These are phyloP conservation scores for Umbelopsis isabellina DNA, from an alignment of 192 early-diverging fungal species.

Conservation along the genomic window DNA sequence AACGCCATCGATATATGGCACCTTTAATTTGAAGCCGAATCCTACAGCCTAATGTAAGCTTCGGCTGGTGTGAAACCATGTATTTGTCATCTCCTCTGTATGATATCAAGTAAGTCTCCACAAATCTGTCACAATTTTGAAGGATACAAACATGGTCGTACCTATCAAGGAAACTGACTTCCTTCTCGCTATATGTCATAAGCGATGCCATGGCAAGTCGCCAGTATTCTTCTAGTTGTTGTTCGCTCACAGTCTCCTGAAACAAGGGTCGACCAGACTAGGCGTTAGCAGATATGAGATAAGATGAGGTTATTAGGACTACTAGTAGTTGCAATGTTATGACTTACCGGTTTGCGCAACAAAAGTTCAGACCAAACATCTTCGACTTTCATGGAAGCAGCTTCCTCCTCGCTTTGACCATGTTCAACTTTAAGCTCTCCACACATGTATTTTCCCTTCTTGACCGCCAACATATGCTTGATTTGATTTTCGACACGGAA, in stretches of 20 bases:
- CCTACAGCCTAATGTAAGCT: conserved; percentile 1
- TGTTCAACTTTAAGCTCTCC: conserved; percentile 16
- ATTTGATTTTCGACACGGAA: conserved; percentile 33
- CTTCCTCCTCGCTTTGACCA: conserved; percentile 4
- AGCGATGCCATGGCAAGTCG: conserved; percentile 32
- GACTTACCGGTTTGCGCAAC: conserved; percentile 36
- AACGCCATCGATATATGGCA: conserved; percentile 15
- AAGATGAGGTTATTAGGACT: not conserved
- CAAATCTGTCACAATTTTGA: not conserved
- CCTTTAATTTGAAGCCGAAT: conserved; percentile 10
- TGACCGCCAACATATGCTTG: conserved; percentile 25
- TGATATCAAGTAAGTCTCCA: not conserved
- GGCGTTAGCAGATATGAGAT: not conserved
- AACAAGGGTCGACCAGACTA: not conserved
- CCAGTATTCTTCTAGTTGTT: conserved; percentile 43
- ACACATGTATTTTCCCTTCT: conserved; percentile 29
- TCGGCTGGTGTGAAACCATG: conserved; percentile 10
- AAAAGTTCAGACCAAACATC: conserved; percentile 28
- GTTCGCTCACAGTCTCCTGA: conserved; percentile 37
- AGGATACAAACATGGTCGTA: not conserved
- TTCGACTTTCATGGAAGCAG: conserved; percentile 24
- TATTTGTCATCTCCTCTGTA: conserved; percentile 7
- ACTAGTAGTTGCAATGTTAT: not conserved
- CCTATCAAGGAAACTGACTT: conserved; percentile 18
- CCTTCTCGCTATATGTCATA: conserved; percentile 10